Evolutionary conservation across 164 flowering plant species (phyloP), one percentile per base, ranked within the genome.

Genomic region (Liriodendron chinense): DNA sequence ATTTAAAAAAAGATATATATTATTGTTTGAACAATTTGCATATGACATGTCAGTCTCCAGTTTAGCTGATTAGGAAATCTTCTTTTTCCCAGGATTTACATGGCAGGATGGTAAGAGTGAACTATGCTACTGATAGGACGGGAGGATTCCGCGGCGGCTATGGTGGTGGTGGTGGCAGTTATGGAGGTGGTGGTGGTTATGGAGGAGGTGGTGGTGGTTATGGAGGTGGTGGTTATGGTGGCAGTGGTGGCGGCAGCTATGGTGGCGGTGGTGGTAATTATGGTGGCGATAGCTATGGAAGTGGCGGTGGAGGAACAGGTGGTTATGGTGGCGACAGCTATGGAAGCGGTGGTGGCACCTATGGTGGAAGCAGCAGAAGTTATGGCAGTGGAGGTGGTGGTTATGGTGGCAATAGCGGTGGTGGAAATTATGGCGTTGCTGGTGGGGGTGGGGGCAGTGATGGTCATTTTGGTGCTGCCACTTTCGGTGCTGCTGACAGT

Each of bases 81-180:
- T 10, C 47, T 61, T 72, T 73, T 47, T 49, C 56, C 25, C 83
- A 93, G 98, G 93, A 87, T 69, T 87, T 93, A 67, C 92, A 91
- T 79, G 98, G 98, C 6, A 87, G 98, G 53, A 76, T 77, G 13
- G 78, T 93, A 20, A 88, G 86, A 63, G 98, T 93, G 77, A 87
- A 90, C 72, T 91, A 85, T 87, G 98, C 98, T 56, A 80, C 81
- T 3, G 96, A 91, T 28, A 86, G 89, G 65, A 20, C 85, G 0
- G 77, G 79, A 43, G 78, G 83, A 21, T 77, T 71, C 78, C 71
- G 83, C 22, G 53, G 70, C 2, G 70, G 72, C 22, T 75, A 75
- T 22, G 53, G 59, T 28, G 64, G 65, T 25, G 73, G 68, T 56
- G 73, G 70, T 26, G 75, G 69, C 24, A 80, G 74, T 34, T 24